These are phyloP conservation scores for Eucalyptus microcorys DNA, from an alignment of 345 rosid genomes.

Conservation along the genomic window DNA sequence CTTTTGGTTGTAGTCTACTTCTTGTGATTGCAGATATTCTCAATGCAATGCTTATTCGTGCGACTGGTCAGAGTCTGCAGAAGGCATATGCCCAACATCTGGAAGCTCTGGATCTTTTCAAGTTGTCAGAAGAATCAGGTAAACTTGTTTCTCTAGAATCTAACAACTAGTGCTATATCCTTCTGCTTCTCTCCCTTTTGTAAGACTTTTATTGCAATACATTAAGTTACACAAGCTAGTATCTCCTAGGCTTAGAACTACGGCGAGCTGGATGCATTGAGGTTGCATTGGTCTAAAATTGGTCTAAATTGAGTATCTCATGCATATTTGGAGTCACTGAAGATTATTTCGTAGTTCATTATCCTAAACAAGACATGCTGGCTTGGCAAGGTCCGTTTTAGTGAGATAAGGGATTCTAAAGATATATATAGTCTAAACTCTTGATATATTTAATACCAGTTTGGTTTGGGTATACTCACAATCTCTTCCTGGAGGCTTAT, in stretches of 20 bases:
- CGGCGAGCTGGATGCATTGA: background rate
- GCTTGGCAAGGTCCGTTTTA: background rate
- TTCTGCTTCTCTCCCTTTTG: background rate
- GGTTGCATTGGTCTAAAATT: background rate
- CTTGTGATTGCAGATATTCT: slow-evolving; percentile 74
- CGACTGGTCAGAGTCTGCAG: slow-evolving; percentile 53
- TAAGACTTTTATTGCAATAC: background rate
- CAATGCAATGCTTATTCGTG: slow-evolving; percentile 72
- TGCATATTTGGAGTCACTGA: background rate
- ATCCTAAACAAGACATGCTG: background rate
- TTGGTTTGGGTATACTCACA: background rate
- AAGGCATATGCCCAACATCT: slow-evolving; percentile 35
- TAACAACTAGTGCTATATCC: background rate
- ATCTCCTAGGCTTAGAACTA: background rate
- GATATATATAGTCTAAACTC: background rate
- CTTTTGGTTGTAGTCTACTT: slow-evolving; percentile 73
- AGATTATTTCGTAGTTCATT: background rate
- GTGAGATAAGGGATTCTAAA: background rate
- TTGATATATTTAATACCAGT: background rate
- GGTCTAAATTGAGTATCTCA: background rate
- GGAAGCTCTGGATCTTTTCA: slow-evolving; percentile 28
- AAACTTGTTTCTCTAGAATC: background rate
- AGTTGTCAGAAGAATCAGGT: slow-evolving; percentile 42
- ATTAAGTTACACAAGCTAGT: background rate
- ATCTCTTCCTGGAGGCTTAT: background rate